Evolutionary conservation across 1,139 yeast species (phyloP).

Genomic region (Yamadazyma oceani): DNA sequence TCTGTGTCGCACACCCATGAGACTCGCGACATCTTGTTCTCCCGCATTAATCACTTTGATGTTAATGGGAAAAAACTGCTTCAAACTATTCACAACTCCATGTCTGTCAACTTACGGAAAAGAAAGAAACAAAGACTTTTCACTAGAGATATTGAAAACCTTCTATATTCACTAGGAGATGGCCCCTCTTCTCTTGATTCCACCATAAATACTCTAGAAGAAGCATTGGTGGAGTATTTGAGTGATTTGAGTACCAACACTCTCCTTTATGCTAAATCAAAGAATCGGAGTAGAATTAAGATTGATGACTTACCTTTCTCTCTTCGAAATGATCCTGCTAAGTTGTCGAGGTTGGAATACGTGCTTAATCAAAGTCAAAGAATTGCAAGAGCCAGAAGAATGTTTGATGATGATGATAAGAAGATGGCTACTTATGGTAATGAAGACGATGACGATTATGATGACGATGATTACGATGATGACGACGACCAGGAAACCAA

Average conservation of each 20-base stretch:
- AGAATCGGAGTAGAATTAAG: slow-evolving; percentile 69
- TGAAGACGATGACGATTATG: slow-evolving; percentile 10
- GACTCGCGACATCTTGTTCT: no score
- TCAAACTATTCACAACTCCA: slow-evolving; percentile 2
- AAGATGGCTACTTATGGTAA: slow-evolving; percentile 15
- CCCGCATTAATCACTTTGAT: no score
- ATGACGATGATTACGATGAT: slow-evolving; percentile 7
- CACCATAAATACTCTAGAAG: slow-evolving; percentile 79
- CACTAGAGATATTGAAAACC: slow-evolving; percentile 66
- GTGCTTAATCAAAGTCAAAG: slow-evolving; percentile 71
- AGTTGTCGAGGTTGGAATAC: slow-evolving; percentile 82
- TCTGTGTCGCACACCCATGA: no score
- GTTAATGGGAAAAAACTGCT: no score
- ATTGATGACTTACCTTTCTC: slow-evolving; percentile 90
- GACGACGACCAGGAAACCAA: slow-evolving; percentile 6
- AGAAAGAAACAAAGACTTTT: slow-evolving; percentile 47
- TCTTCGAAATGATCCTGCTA: slow-evolving; percentile 75
- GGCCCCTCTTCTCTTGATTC: slow-evolving; percentile 74
- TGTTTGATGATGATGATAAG: slow-evolving; percentile 61
- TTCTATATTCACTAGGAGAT: slow-evolving; percentile 86
- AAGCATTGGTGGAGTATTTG: slow-evolving; percentile 74
- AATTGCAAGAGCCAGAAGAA: slow-evolving; percentile 77
- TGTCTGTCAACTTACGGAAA: slow-evolving; percentile 16
- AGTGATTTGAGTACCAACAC: slow-evolving; percentile 50
- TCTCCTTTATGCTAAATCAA: slow-evolving; percentile 24